These are phyloP conservation scores for Suillus brevipes DNA, from an alignment of 768 basidiomycete species.

Conservation along the genomic window DNA sequence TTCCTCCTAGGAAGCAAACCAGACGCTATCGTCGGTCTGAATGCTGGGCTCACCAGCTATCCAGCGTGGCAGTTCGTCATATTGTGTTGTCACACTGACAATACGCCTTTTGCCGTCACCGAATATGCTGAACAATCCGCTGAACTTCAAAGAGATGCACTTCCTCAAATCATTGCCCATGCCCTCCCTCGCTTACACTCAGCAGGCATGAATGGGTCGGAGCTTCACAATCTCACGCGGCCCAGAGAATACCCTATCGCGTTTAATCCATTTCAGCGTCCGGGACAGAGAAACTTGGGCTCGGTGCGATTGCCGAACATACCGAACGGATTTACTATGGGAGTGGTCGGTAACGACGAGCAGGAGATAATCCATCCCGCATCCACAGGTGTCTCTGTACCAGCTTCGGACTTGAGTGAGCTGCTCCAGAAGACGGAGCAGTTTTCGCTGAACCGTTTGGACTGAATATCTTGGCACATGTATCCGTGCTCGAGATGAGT, in stretches of 20 bases:
- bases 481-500: not conserved
- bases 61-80: constrained; percentile 39
- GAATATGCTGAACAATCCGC: constrained; percentile 40
- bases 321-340: constrained; percentile 34
- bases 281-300: constrained; percentile 31
- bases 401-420: constrained; percentile 10
- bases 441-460: constrained; percentile 29
- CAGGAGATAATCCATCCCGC: not conserved
- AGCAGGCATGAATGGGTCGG: constrained; percentile 17
- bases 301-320: constrained; percentile 29
- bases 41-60: constrained; percentile 41
- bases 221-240: constrained; percentile 24
- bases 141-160: constrained; percentile 29
- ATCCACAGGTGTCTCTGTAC: not conserved
- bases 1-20: constrained; percentile 27
- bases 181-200: constrained; percentile 24
- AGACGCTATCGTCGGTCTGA: constrained; percentile 43
- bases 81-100: constrained; percentile 29
- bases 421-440: constrained; percentile 16
- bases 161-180: constrained; percentile 30
- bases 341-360: constrained; percentile 23
- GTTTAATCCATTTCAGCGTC: constrained; percentile 35
- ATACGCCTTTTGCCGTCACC: constrained; percentile 34
- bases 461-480: constrained; percentile 18
- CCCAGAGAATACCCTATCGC: constrained; percentile 31